Conservation (phyloP, 352 stramenopile species). For the Phytophthora meadii region DNA sequence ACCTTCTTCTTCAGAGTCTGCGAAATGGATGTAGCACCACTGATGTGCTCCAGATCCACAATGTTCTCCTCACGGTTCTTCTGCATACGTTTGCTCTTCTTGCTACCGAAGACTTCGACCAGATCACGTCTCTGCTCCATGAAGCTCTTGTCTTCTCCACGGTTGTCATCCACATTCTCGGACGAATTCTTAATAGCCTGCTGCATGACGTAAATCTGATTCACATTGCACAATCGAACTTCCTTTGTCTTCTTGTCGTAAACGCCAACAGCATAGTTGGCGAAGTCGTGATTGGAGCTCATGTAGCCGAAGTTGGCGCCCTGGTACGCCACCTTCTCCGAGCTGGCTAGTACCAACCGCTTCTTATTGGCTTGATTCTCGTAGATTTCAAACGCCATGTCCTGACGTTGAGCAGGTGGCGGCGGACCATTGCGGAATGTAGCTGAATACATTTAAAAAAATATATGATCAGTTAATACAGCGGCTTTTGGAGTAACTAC, state of each 20-base stretch:
- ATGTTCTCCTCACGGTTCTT: conserved; percentile 85
- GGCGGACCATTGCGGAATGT: conserved; percentile 86
- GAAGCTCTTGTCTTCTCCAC: conserved; percentile 61
- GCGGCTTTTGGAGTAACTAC: not conserved
- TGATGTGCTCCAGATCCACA: conserved; percentile 82
- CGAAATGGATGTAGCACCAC: conserved; percentile 65
- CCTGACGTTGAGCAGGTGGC: conserved; percentile 55
- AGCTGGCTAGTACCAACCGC: conserved; percentile 77
- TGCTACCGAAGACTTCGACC: conserved; percentile 81
- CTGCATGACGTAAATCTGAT: conserved; percentile 89
- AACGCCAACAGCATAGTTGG: conserved; percentile 78
- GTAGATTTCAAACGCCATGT: conserved; percentile 83
- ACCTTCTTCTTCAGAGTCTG: conserved; percentile 84
- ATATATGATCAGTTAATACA: not conserved
- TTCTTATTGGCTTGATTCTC: conserved; percentile 86
- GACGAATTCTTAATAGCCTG: conserved; percentile 76
- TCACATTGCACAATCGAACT: conserved; percentile 80
- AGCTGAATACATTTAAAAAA: conserved; percentile 36
- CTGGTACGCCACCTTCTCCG: conserved; percentile 85
- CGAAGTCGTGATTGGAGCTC: conserved; percentile 68
- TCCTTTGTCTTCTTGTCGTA: conserved; percentile 80
- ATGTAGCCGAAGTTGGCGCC: conserved; percentile 88
- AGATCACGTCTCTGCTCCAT: conserved; percentile 79
- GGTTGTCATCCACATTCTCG: conserved; percentile 76
- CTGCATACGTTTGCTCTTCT: conserved; percentile 88